Base-by-base conservation (phyloP, 352 stramenopile genomes). In the Globisporangium okanoganense region DNA sequence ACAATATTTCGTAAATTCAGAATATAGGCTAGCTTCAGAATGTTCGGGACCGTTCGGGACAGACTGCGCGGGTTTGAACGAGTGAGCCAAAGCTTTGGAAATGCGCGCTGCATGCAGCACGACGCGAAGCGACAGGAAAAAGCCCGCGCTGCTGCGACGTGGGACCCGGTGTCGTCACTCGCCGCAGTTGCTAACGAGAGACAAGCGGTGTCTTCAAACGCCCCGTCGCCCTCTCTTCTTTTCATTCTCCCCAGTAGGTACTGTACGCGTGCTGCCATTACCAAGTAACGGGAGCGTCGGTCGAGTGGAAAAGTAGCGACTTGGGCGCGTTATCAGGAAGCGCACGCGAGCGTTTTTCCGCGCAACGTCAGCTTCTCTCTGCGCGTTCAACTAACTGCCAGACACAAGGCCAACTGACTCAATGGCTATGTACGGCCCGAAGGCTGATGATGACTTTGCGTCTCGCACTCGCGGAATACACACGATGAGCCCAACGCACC, bases 401-500 rank as follows among this genome's bases (percentile, higher is more conserved):
- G 7, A 54, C 47, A 6, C 22, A 4, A 3, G 45, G 2, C 14
- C 16, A 44, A 44, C 38, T 44, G 38, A 44, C 44, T 5, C 10
- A 7, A n/a, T 3, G 8, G 20, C 9, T 2, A 57, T 57, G 51
- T 12, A 12, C 20, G 20, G 22, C 25, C 50, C 33, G 22, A 6
- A 35, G 36, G 53, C n/a, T n/a, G n/a, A 25, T 6, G 22, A 12
- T 27, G 9, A 18, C 48, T 54, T 40, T 22, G 27, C 25, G 38
- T 14, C 14, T 48, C 24, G 33, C 53, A 59, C 31, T 59, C 35
- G 41, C 22, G 16, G 53, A 59, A 50, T 27, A 18, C 29, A 33
- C 51, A 47, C 53, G 36, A 59, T 59, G 53, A 12, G 53, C n/a
- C 53, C 53, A n/a, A 59, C 53, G 14, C 36, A 57, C 20, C 51